phyloP scores from a whole-genome alignment of 208 protist species.

The Acanthamoeba polyphaga region DNA sequence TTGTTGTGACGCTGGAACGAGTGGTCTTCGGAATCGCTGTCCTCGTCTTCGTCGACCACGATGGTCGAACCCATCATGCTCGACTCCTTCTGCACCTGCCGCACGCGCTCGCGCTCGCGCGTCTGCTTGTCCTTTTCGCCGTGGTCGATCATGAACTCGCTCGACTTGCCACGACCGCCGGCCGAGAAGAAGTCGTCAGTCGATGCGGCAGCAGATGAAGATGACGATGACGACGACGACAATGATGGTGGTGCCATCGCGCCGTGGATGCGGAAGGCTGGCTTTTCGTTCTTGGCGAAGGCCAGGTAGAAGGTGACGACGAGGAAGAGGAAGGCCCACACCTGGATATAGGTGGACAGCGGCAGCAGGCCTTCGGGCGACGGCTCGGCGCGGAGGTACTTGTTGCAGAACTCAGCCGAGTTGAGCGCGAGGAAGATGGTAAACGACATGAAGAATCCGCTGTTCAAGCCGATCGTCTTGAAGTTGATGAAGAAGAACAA shows the following conservation, averaged over 20 bases:
- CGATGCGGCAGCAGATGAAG: not conserved
- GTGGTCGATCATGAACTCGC: not conserved
- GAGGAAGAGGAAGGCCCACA: constrained; percentile 71
- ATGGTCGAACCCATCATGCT: not conserved
- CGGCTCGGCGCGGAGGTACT: constrained; percentile 66
- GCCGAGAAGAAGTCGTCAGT: not conserved
- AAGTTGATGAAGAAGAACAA: not conserved
- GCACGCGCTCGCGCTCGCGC: constrained; percentile 9
- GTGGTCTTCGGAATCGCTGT: not conserved
- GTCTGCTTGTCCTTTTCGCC: constrained; percentile 16
- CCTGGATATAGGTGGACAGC: constrained; percentile 52
- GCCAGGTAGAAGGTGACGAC: constrained; percentile 76
- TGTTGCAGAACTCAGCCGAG: constrained; percentile 81
- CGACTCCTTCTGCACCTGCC: not conserved
- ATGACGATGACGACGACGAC: too few species aligned
- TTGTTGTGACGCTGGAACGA: too few species aligned
- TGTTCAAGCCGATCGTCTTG: constrained; percentile 82
- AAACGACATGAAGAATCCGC: constrained; percentile 86
- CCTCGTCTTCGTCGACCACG: not conserved
- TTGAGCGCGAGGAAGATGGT: constrained; percentile 86
- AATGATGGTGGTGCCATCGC: too few species aligned
- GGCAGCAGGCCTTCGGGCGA: constrained; percentile 14
- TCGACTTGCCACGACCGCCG: not conserved
- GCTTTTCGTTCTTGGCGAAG: constrained; percentile 75
- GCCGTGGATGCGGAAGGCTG: not conserved